A percentile compares a stretch with the other conserved stretches of the same genome.
phyloP scores from a whole-genome alignment of 2,329 filamentous ascomycete genomes.

The Erysiphe pulchra region DNA sequence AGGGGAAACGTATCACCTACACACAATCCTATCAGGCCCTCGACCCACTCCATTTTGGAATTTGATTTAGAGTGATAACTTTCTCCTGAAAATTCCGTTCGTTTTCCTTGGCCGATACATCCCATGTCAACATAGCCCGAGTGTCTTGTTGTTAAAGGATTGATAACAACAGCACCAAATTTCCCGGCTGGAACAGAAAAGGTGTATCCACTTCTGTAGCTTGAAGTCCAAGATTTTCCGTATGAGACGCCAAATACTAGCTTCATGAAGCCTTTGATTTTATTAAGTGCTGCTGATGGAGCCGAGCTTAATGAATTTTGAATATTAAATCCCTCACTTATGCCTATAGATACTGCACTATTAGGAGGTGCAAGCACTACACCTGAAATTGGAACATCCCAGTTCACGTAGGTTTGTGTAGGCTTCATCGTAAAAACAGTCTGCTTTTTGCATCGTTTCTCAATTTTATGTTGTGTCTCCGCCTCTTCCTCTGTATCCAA shows the following conservation, averaged over 20 bases:
- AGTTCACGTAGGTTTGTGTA: conserved; percentile 14
- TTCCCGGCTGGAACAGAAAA: conserved; percentile 15
- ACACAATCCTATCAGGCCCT: conserved; percentile 17
- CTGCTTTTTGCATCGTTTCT: background rate
- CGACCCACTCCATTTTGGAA: conserved; percentile 15
- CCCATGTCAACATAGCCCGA: conserved; percentile 15
- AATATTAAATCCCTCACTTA: conserved; percentile 14
- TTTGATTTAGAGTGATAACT: conserved; percentile 14
- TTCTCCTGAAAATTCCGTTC: conserved; percentile 13
- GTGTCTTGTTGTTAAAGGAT: conserved; percentile 13
- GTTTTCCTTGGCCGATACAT: conserved; percentile 12
- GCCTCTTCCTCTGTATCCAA: too few species aligned
- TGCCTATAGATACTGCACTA: conserved; percentile 8
- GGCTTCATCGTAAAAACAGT: conserved; percentile 8
- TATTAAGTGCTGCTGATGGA: conserved; percentile 7
- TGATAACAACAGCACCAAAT: conserved; percentile 17
- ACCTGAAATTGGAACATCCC: conserved; percentile 16
- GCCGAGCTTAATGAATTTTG: conserved; percentile 12
- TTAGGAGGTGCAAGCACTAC: conserved; percentile 13
- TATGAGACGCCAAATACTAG: background rate
- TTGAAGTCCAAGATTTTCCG: conserved; percentile 13
- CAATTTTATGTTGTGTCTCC: background rate
- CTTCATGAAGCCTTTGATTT: background rate
- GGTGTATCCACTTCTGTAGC: conserved; percentile 12
- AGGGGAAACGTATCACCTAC: conserved; percentile 15